A percentile compares a stretch with the other conserved stretches of the same genome.
These are phyloP conservation scores for Pseudocercospora cruenta DNA, from an alignment of 2,329 filamentous ascomycete genomes.

Conservation along the genomic window DNA sequence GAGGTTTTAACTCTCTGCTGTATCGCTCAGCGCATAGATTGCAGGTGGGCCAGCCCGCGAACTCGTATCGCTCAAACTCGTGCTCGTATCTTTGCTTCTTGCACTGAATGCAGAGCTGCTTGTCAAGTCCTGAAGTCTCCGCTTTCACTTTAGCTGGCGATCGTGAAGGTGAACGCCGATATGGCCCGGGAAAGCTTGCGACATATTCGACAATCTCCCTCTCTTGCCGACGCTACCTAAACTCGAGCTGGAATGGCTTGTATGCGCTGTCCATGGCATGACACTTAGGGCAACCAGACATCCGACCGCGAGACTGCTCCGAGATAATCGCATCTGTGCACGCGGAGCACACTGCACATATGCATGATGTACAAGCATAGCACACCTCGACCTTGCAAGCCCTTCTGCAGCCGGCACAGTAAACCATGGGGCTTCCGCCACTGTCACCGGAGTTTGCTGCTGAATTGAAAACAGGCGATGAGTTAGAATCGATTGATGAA, in stretches of 20 bases:
- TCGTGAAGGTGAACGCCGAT: background rate
- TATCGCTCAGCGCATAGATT: background rate
- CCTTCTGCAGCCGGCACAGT: constrained; percentile 84
- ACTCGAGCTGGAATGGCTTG: constrained; percentile 83
- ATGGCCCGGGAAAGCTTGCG: background rate
- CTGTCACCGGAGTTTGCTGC: constrained; percentile 3
- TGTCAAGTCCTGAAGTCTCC: background rate
- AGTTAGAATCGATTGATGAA: constrained; percentile 49
- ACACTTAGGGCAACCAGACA: constrained; percentile 74
- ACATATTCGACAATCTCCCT: background rate
- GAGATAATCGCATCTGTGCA: constrained; percentile 81
- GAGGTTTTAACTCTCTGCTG: background rate
- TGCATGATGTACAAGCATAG: constrained; percentile 94
- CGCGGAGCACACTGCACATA: constrained; percentile 85
- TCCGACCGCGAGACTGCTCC: constrained; percentile 70
- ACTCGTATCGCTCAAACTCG: background rate
- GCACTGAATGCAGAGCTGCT: background rate
- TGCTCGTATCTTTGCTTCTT: background rate
- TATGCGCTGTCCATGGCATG: constrained; percentile 78
- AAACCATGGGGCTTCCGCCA: constrained; percentile 53
- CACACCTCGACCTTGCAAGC: constrained; percentile 78
- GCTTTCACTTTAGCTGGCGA: background rate
- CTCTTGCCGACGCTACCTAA: constrained; percentile 58
- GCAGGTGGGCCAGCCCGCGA: background rate
- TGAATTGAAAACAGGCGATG: constrained; percentile 57